A percentile compares a stretch with the other conserved stretches of the same genome.
Conservation (phyloP, 352 stramenopile genomes). For the Paralagenidium karlingii region DNA sequence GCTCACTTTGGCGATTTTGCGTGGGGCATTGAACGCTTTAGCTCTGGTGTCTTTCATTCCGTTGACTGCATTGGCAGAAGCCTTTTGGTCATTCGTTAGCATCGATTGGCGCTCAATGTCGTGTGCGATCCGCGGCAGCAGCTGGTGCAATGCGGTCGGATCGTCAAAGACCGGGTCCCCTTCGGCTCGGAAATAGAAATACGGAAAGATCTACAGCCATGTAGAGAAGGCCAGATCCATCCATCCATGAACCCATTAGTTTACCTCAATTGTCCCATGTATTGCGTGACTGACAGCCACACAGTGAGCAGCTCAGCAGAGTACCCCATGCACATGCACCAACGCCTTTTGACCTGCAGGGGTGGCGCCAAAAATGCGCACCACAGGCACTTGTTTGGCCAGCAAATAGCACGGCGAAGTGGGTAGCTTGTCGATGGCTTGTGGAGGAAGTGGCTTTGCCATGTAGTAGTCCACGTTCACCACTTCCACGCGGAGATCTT, state of each 20-base stretch:
- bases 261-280: neutral
- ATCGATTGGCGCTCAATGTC: constrained; percentile 41
- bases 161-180: constrained; percentile 56
- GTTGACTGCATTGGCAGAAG: constrained; percentile 1
- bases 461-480: constrained; percentile 82
- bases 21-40: neutral
- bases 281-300: neutral
- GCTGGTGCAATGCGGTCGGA: constrained; percentile 22
- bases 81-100: constrained; percentile 30
- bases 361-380: constrained; percentile 84
- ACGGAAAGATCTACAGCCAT: constrained; percentile 67
- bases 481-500: constrained; percentile 51
- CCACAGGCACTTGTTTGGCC: constrained; percentile 63
- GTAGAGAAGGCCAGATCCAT: neutral
- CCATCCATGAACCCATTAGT: too few species aligned
- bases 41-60: constrained; percentile 4
- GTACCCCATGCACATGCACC: constrained; percentile 81
- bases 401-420: constrained; percentile 50
- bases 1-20: constrained; percentile 53
- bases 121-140: constrained; percentile 56
- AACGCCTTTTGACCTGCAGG: constrained; percentile 83
- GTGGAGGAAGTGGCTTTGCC: constrained; percentile 31
- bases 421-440: constrained; percentile 27
- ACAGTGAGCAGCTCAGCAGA: neutral
- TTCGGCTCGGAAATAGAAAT: constrained; percentile 81